phyloP scores from a whole-genome alignment of 225 moss, liverwort and hornwort genomes.

The Sphagnum contortum region DNA sequence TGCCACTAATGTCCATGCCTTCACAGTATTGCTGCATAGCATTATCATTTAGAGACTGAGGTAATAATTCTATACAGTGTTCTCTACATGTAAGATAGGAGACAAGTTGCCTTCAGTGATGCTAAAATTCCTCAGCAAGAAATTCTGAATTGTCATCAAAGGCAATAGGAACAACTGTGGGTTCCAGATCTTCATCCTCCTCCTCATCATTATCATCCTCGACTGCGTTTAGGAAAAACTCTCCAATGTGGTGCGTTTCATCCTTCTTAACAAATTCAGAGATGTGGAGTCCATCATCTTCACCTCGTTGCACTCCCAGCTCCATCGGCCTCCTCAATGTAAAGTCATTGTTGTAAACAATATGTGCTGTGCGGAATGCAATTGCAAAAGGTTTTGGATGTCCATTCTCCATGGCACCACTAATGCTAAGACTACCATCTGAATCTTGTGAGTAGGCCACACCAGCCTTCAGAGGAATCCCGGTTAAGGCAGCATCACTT shows the following conservation, averaged over 20 bases:
- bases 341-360: constrained; percentile 3
- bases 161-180: not conserved
- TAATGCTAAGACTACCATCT: constrained; percentile 2
- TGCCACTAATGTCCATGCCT: too few species aligned
- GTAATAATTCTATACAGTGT: too few species aligned
- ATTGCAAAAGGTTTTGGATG: constrained; percentile 1
- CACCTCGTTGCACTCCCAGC: constrained; percentile 2
- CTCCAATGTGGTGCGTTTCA: constrained; percentile 3
- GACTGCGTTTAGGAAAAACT: constrained; percentile 1
- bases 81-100: too few species aligned
- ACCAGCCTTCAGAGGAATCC: not conserved
- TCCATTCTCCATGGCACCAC: constrained; percentile 3
- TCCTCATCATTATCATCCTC: not conserved
- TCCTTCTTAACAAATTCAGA: constrained; percentile 5
- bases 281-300: constrained; percentile 2
- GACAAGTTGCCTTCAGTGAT: not conserved
- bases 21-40: too few species aligned
- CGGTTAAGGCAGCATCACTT: too few species aligned
- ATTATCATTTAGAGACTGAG: too few species aligned
- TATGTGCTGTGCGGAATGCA: constrained; percentile 4
- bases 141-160: not conserved
- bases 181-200: not conserved
- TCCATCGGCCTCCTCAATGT: constrained; percentile 4
- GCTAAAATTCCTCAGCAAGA: not conserved
- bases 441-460: not conserved